These are phyloP conservation scores for Calendula officinalis DNA, from an alignment of 129 eudicot genomes.

Conservation along the genomic window DNA sequence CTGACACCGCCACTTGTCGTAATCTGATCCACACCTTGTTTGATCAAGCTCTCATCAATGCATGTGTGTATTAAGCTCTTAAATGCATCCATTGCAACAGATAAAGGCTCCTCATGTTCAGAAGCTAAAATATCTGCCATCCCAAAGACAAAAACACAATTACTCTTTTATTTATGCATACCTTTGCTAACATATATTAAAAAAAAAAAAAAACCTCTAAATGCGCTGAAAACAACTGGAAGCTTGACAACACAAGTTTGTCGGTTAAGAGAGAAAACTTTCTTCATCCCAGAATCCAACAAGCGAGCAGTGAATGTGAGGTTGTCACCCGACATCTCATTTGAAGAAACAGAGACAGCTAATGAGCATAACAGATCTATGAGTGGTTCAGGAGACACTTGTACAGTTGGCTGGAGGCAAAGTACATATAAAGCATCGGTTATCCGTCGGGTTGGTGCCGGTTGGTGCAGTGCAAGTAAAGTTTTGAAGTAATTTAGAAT, in stretches of 20 bases:
- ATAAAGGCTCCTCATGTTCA: conserved; percentile 83
- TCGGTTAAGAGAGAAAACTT: conserved; percentile 57
- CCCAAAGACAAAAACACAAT: conserved; percentile 11
- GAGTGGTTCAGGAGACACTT: conserved; percentile 67
- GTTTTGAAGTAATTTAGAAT: conserved; percentile 75
- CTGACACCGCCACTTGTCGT: conserved; percentile 36
- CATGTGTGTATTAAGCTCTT: conserved; percentile 71
- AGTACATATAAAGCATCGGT: conserved; percentile 67
- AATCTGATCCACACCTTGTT: conserved; percentile 76
- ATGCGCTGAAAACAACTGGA: conserved; percentile 73
- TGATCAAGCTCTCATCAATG: conserved; percentile 77
- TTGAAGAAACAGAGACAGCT: conserved; percentile 49
- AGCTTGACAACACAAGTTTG: conserved; percentile 80
- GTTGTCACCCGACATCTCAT: conserved; percentile 84
- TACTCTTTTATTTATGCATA: conserved; percentile 1
- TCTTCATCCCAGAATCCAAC: conserved; percentile 81
- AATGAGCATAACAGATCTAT: conserved; percentile 75
- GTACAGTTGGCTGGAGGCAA: conserved; percentile 52
- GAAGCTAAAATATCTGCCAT: conserved; percentile 78
- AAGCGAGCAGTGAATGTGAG: conserved; percentile 83
- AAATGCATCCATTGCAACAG: conserved; percentile 69
- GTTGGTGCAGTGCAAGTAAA: conserved; percentile 57
- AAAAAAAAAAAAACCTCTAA: conserved; percentile 48
- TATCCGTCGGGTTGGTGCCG: conserved; percentile 70
- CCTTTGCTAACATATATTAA: neutral